Base-by-base conservation (phyloP, 2,329 filamentous ascomycete genomes). In the Microdochium paspali region DNA sequence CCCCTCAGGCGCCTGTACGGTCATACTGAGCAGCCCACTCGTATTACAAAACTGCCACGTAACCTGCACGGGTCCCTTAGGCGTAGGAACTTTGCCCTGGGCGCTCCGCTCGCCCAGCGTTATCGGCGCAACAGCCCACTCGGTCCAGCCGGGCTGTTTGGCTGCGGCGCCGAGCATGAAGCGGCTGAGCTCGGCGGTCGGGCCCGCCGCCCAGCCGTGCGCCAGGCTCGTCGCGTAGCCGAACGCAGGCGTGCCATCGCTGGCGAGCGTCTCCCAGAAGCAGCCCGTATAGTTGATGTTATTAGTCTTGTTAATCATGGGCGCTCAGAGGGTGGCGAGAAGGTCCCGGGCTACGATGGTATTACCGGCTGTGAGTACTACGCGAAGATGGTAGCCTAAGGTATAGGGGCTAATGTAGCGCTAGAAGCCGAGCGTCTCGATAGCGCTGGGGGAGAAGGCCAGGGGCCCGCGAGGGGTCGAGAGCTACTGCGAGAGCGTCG, bases 171-270 rank as follows among this genome's bases (percentile, higher is more conserved):
- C 61, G 2, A 66, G 52, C 7, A 64, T 59, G 48, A 58, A 55
- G 2, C 46, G 50, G 43, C 51, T 61, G 23, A 65, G 48, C 30
- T 65, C 61, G 30, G 59, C 60, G 2, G 61, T 65, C 1, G 63
- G 61, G 1, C 59, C 63, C 0, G 63, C 54, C 1, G 55, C 52
- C 63, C 63, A 66, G 1, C 57, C 63, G 44, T 66, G 63, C 31
- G 63, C 65, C 1, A 66, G 48, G 18, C 58, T 61, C 2, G 63
- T 66, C 1, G 26, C 21, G 7, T 51, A 3, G 0, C 59, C 60
- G 2, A 63, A 51, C 1, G 56, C 60, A 1, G 60, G 59, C 5
- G 30, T 46, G 1, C 60, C 61, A 9, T 51, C 48, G 3, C 46
- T 25, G 23, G 55, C 45, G 10, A 63, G 46, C 0, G 57, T 58